Evolutionary conservation across 225 moss, liverwort and hornwort genomes (phyloP).

Genomic region (Physcomitrellopsis africana): DNA sequence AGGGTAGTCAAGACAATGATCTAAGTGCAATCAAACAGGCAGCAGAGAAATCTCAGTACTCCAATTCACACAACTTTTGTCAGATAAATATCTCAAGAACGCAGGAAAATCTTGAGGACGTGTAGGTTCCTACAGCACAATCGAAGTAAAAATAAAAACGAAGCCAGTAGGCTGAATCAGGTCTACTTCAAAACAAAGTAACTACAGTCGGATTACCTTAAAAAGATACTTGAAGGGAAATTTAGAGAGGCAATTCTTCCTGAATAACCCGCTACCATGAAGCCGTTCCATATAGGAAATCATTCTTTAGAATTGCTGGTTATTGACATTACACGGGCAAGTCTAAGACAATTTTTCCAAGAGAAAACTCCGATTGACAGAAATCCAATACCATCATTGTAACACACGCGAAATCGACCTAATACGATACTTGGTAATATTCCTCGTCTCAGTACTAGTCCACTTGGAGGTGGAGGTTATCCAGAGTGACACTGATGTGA

Average conservation of each 20-base stretch:
- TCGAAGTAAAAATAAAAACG: too few species aligned
- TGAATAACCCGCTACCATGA: constrained; percentile 44
- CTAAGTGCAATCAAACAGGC: not conserved
- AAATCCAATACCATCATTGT: not conserved
- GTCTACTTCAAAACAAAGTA: too few species aligned
- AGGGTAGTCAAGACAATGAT: not conserved
- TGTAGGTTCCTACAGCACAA: too few species aligned
- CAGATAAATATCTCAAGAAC: too few species aligned
- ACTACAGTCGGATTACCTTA: too few species aligned
- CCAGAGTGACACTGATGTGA: not conserved
- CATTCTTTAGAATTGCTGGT: not conserved
- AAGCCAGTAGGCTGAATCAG: too few species aligned
- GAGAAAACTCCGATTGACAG: not conserved
- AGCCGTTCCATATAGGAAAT: not conserved
- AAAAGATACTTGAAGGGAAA: not conserved
- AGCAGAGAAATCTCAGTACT: constrained; percentile 1
- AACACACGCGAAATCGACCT: not conserved
- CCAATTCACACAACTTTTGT: too few species aligned
- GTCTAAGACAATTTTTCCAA: not conserved
- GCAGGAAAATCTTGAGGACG: too few species aligned
- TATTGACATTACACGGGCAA: not conserved
- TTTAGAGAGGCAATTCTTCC: constrained; percentile 57
- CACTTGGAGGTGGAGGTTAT: not conserved
- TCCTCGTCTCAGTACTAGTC: constrained; percentile 2
- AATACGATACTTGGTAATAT: not conserved